Evolutionary conservation across 2,329 filamentous ascomycete genomes (phyloP), one percentile per base, ranked within the genome.

Genomic region (Fusarium paranaense): DNA sequence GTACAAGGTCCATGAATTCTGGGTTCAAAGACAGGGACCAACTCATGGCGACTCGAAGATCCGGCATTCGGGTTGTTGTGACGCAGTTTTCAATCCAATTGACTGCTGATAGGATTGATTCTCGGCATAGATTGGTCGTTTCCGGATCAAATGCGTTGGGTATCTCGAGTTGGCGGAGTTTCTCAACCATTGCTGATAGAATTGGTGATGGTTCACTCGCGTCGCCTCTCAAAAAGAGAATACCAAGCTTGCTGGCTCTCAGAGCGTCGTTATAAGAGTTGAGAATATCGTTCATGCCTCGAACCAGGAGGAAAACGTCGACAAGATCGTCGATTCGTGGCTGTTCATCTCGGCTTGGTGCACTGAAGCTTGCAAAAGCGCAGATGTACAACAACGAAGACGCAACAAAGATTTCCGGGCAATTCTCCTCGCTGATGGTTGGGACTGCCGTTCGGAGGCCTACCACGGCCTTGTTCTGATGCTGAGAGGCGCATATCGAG

Each of bases 311-410:
- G 57, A 81, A 80, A 2, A 83, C 76, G 35, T 82, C 81, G 14
- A 82, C 38, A 33, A 83, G 59, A 35, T 83, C 80, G 11, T 80
- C 78, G 3, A 83, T 60, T 1, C 69, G 70, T 9, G 80, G 77
- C 9, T 68, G 62, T 13, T 70, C 74, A 8, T 68, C 59, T 7
- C 62, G 30, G n/a, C 71, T 60, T 2, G 75, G 76, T 7, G 68
- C 52, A 2, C 78, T 67, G 11, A 80, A 70, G 1, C 79, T 68
- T 0, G 81, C 80, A 35, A 80, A 83, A 0, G 79, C 79, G 18
- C 78, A 76, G n/a, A 83, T 78, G 9, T 78, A 71, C 1, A 83
- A 71, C 13, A 83, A 35, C 2, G 80, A 81, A 0, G 81, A 78
- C 1, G 80, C 75, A 4, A 79, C 66, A 62, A 83, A 83, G 4